Base-by-base conservation (phyloP, 805 yeast species). In the Grigorovia jiainica region DNA sequence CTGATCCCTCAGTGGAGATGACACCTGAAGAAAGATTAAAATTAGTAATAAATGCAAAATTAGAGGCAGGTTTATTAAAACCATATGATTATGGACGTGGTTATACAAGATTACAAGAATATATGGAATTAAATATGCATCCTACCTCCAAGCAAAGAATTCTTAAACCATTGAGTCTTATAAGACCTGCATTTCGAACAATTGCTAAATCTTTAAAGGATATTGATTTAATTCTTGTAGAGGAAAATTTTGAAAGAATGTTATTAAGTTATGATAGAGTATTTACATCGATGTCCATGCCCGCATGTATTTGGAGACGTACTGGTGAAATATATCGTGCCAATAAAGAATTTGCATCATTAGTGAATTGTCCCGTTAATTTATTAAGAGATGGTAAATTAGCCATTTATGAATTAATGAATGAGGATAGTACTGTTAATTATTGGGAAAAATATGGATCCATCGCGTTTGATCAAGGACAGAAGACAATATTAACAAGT, bases 391-490 rank as follows among this genome's bases (percentile, higher is more conserved):
- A 90, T 60, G 97, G 97, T 9, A 84, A 82, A 52, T 65, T 87
- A 49, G 92, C 97, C 1, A 86, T 90, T 36, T 89, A 89, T 63
- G 97, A 90, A 64, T 66, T 90, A 47, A 83, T 90, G 95, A 80
- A 87, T 39, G 97, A 89, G 60, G 96, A 89, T 51, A 83, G 95
- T 55, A 94, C 96, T 21, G 97, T 90, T 16, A 89, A 87, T 53
- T 90, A 87, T 58, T 90, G 97, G 97, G 97, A 90, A 55, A 89
- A 89, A 58, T 90, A 89, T 55, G 96, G 96, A 3, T 87, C 95
- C 3, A 85, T 89, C 55, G 97, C 97, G 4, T 89, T 90, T 64
- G 97, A 90, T 55, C 83, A 89, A 51, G 90, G 92, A 1, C 97
- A 89, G 54, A 90, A 90, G 57, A 96, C 97, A 0, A 95, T 90